Evolutionary conservation across 306 rosid genomes (phyloP).

Genomic region (Purshia tridentata): DNA sequence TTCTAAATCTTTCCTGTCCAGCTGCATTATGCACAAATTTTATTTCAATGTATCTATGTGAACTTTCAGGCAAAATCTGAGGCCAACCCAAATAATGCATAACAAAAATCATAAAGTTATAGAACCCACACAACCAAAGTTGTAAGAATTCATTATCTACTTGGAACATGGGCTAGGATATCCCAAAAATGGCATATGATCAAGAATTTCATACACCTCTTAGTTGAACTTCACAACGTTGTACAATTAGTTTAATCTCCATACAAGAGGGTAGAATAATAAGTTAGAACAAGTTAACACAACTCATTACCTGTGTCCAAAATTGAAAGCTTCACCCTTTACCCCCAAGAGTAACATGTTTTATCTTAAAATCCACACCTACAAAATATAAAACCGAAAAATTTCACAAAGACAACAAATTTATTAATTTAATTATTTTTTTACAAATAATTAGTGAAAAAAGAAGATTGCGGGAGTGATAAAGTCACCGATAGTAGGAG

Average conservation of each 20-base stretch:
- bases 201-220: neutral
- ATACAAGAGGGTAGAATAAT: neutral
- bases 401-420: neutral
- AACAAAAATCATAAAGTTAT: neutral
- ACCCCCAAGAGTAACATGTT: constrained; percentile 55
- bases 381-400: constrained; percentile 1
- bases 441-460: neutral
- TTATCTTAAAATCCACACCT: constrained; percentile 93
- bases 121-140: neutral
- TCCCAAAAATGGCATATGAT: neutral
- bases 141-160: neutral
- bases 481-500: constrained; percentile 74
- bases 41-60: neutral
- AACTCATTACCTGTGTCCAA: constrained; percentile 82
- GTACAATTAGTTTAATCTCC: constrained; percentile 3
- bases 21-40: constrained; percentile 41
- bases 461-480: neutral
- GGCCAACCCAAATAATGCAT: neutral
- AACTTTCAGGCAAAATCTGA: constrained; percentile 11
- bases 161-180: neutral
- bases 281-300: neutral
- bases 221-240: neutral
- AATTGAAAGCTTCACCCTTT: constrained; percentile 83
- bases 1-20: constrained; percentile 89
- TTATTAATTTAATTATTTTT: neutral